Base-by-base conservation (phyloP, 805 yeast genomes). In the Suhomyces xylopsoci region DNA sequence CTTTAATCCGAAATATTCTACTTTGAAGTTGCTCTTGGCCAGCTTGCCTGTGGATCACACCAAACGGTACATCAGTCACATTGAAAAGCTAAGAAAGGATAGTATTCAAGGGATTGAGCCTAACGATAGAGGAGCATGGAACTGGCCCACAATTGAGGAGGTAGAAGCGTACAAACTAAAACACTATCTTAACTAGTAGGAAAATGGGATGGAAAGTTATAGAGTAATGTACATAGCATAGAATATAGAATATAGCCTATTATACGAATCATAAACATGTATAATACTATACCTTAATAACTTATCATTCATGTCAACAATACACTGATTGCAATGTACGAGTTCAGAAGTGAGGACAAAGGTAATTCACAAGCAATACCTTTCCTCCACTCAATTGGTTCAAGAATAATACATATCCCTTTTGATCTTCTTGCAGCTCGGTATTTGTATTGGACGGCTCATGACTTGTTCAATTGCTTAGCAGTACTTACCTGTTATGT, bases 11-110 rank as follows among this genome's bases (percentile, higher is more conserved):
- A 58, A 66, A 38, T 67, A 65, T 42, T 61, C 61, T 17, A 69
- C 80, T 0, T 63, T 83, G 19, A 58, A 74, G 15, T 66, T 71
- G 45, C 58, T 82, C 14, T 65, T 83, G 19, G 55, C 55, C 7
- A 62, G 71, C 2, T 54, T 76, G 15, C 80, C 80, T 1, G 48
- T n/a, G 12, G 77, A 71, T 12, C 64, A 67, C 53, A 69, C 75
- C 9, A 62, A 65, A 25, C 56, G 79, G 38, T 73, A 74, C 50
- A 64, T 77, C 32, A 59, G 60, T 34, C 82, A 78, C 54, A 60
- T 65, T 24, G 57, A 59, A 36, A 65, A 62, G 30, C 60, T 62
- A 2, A 55, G 52, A 48, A 34, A n/a, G 17, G 50, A 43, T 47
- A 45, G 47, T 42, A 38, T 40, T 9, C 40, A 19, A 8, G 51